These are phyloP conservation scores for Plasmodium fragile DNA, from an alignment of 169 alveolate genomes.

Conservation along the genomic window DNA sequence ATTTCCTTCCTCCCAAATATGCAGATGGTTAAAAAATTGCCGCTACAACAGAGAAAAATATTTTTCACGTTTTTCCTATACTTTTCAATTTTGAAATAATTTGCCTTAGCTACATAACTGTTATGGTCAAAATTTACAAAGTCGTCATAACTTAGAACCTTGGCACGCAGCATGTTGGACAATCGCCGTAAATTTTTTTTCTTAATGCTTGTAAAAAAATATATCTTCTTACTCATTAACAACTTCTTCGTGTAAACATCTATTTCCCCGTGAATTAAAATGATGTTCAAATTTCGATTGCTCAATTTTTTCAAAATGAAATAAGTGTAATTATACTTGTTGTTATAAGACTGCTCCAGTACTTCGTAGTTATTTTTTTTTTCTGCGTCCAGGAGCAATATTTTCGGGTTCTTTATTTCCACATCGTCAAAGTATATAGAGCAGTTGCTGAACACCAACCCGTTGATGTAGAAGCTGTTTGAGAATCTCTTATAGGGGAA, in stretches of 20 bases:
- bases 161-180: slow-evolving; percentile 41
- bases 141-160: slow-evolving; percentile 48
- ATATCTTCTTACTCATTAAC: slow-evolving; percentile 59
- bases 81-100: slow-evolving; percentile 65
- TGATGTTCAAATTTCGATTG: slow-evolving; percentile 35
- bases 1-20: slow-evolving; percentile 56
- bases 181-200: slow-evolving; percentile 50
- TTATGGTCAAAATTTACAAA: slow-evolving; percentile 27
- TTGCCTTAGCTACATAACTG: slow-evolving; percentile 59
- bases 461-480: slow-evolving; percentile 60
- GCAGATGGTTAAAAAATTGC: slow-evolving; percentile 58
- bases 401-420: slow-evolving; percentile 64
- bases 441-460: slow-evolving; percentile 60
- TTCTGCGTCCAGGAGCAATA: slow-evolving; percentile 52
- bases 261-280: slow-evolving; percentile 56
- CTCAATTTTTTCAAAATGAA: slow-evolving; percentile 30
- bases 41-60: slow-evolving; percentile 62
- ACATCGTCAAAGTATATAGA: slow-evolving; percentile 61
- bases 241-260: slow-evolving; percentile 46
- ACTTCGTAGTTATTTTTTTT: slow-evolving; percentile 10
- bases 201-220: slow-evolving; percentile 65
- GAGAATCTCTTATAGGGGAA: slow-evolving; percentile 51
- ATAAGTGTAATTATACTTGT: slow-evolving; percentile 38
- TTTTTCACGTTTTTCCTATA: slow-evolving; percentile 70
- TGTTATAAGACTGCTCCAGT: slow-evolving; percentile 11